These are phyloP conservation scores for Lipomyces oligophaga DNA, from an alignment of 805 yeast species.

Conservation along the genomic window DNA sequence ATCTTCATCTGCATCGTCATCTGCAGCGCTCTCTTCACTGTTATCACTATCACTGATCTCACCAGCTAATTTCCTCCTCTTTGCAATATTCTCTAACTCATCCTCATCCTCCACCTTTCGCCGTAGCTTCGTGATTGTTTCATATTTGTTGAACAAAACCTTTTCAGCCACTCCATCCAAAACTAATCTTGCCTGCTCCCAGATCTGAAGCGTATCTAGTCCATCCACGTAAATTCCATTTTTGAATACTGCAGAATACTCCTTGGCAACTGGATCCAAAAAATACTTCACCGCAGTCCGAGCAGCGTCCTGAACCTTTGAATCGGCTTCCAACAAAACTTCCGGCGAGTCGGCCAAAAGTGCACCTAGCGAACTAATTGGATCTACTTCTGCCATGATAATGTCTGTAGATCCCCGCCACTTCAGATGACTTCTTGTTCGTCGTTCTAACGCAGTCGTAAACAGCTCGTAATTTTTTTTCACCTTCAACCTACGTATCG, in stretches of 20 bases:
- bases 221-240: constrained; percentile 85
- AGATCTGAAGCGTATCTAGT: constrained; percentile 82
- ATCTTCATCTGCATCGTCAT: constrained; percentile 16
- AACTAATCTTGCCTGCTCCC: constrained; percentile 87
- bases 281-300: constrained; percentile 42
- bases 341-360: constrained; percentile 13
- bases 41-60: constrained; percentile 30
- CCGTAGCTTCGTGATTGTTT: constrained; percentile 44
- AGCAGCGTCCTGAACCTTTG: constrained; percentile 26
- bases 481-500: too few relatives aligned
- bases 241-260: constrained; percentile 50
- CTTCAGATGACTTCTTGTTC: too few relatives aligned
- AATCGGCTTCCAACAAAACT: constrained; percentile 10
- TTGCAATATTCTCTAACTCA: constrained; percentile 18
- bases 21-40: constrained; percentile 19
- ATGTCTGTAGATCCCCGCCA: too few relatives aligned
- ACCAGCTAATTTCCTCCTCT: constrained; percentile 23
- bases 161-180: constrained; percentile 71
- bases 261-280: constrained; percentile 55
- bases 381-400: too few relatives aligned
- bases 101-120: constrained; percentile 34
- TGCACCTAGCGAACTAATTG: too few relatives aligned
- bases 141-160: constrained; percentile 55
- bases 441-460: too few relatives aligned
- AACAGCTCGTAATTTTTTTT: too few relatives aligned